Evolutionary conservation across 2,329 filamentous ascomycete species (phyloP).

Genomic region (Penicillium sp.): DNA sequence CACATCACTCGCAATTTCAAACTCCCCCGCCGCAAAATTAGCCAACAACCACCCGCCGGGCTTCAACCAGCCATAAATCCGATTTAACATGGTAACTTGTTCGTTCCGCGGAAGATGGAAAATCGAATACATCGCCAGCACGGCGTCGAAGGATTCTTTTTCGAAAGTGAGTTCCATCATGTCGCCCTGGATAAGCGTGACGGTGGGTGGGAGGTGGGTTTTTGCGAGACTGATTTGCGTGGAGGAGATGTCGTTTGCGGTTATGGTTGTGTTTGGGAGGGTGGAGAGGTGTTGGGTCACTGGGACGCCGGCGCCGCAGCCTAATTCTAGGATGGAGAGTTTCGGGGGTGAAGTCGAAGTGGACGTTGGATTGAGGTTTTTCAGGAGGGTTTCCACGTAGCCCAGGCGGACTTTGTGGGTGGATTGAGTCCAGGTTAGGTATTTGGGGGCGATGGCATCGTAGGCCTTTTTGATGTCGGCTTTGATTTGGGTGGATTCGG

Average conservation of each 20-base stretch:
- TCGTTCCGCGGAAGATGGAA: conserved; percentile 61
- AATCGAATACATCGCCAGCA: conserved; percentile 61
- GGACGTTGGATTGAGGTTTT: conserved; percentile 17
- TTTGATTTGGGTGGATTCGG: conserved; percentile 17
- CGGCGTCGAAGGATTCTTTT: conserved; percentile 52
- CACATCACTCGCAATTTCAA: conserved; percentile 24
- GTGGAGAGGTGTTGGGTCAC: conserved; percentile 33
- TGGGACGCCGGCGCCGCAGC: conserved; percentile 51
- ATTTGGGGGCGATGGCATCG: conserved; percentile 45
- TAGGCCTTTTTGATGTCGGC: conserved; percentile 38
- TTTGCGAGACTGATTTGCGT: conserved; percentile 47
- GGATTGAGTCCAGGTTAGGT: conserved; percentile 44
- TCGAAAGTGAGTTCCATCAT: conserved; percentile 51
- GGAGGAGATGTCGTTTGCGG: conserved; percentile 52
- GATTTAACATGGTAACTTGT: conserved; percentile 55
- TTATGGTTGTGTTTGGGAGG: conserved; percentile 36
- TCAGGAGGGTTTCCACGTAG: conserved; percentile 41
- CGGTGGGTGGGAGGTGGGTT: conserved; percentile 28
- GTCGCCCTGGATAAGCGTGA: conserved; percentile 46
- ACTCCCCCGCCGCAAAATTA: conserved; percentile 50
- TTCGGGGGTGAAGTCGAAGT: not conserved
- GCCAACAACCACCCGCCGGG: conserved; percentile 59
- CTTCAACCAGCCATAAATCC: conserved; percentile 57
- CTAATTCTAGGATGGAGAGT: conserved; percentile 46
- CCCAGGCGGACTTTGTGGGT: conserved; percentile 38